phyloP scores from a whole-genome alignment of 495 filamentous ascomycete genomes.

The Bacidia gigantensis region DNA sequence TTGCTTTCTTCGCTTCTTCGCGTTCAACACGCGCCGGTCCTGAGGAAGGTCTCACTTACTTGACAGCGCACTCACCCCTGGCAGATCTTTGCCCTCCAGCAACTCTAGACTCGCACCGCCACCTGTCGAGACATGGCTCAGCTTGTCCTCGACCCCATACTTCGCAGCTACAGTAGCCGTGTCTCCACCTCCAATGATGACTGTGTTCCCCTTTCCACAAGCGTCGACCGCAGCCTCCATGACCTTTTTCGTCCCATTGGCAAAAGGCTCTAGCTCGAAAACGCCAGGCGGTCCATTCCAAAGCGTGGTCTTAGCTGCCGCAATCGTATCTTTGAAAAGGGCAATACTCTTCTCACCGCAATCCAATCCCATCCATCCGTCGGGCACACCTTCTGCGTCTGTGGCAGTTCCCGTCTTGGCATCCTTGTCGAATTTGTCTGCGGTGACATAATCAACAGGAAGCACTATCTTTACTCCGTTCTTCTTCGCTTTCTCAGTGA shows the following conservation, averaged over 20 bases:
- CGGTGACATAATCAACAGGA: slow-evolving; percentile 88
- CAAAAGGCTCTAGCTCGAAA: slow-evolving; percentile 93
- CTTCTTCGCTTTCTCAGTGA: slow-evolving; percentile 93
- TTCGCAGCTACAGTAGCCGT: slow-evolving; percentile 97
- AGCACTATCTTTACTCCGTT: slow-evolving; percentile 88
- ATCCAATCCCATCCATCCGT: slow-evolving; percentile 96
- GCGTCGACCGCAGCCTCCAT: slow-evolving; percentile 76
- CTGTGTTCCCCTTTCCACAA: slow-evolving; percentile 67
- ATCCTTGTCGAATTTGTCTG: slow-evolving; percentile 83
- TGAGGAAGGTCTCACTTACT: slow-evolving; percentile 45
- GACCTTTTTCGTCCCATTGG: slow-evolving; percentile 76
- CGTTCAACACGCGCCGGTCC: background rate
- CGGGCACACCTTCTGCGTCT: slow-evolving; percentile 79
- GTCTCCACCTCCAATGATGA: slow-evolving; percentile 97
- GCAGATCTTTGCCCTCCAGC: slow-evolving; percentile 92
- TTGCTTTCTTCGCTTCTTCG: slow-evolving; percentile 2
- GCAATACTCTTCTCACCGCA: slow-evolving; percentile 77
- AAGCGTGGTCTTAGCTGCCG: slow-evolving; percentile 84
- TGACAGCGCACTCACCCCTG: slow-evolving; percentile 86
- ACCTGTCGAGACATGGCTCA: slow-evolving; percentile 95
- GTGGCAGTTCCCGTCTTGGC: slow-evolving; percentile 71
- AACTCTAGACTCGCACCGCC: slow-evolving; percentile 92
- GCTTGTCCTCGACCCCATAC: slow-evolving; percentile 87
- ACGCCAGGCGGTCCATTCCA: slow-evolving; percentile 98
- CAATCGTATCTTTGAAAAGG: slow-evolving; percentile 73